Evolutionary conservation across 768 basidiomycete species (phyloP), one percentile per base, ranked within the genome.

Genomic region (Boletus edulis): DNA sequence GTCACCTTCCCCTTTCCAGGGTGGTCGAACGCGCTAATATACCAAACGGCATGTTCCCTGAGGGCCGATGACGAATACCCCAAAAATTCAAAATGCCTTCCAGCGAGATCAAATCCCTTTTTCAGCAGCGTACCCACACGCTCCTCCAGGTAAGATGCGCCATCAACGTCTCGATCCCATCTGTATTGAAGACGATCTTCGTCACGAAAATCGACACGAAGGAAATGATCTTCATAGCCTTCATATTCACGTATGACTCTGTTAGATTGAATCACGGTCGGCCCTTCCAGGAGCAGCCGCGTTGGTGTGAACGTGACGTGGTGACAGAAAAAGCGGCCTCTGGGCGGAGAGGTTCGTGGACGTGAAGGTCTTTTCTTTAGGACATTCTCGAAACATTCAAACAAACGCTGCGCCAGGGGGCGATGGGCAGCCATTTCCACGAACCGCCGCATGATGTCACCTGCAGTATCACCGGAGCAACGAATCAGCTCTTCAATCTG

Each of bases 141-240:
- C 39, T 80, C 73, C 18, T 75, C 69, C 3, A 91, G 74, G 65
- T 86, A 84, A 14, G 72, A 65, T 3, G 71, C 65, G 0, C 81
- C 81, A 57, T 90, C 86, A 6, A 87, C 82, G 38, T 82, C 81
- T 11, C 81, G 76, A 51, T 82, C 81, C 87, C 87, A 90, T 13
- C 83, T 80, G 57, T 87, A 87, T 37, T 82, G 78, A n/a, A 88
- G 75, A 34, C 78, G 77, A 61, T 94, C 88, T 72, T 95, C 92
- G 52, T 94, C 92, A 5, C 87, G 81, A 62, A 94, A 91, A 60
- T 89, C 85, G 24, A 94, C 91, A 11, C 93, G 84, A 31, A 95
- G 66, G 65, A 95, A 95, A 60, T 82, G 74, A 31, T 89, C 81
- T 44, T 85, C 76, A 54, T 79, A 81, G 0, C 77, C 78, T 45